Percentiles rank a stretch among this genome's conserved stretches.
Conservation (phyloP, 2,329 filamentous ascomycete genomes). For the Ascomycota sp. region DNA sequence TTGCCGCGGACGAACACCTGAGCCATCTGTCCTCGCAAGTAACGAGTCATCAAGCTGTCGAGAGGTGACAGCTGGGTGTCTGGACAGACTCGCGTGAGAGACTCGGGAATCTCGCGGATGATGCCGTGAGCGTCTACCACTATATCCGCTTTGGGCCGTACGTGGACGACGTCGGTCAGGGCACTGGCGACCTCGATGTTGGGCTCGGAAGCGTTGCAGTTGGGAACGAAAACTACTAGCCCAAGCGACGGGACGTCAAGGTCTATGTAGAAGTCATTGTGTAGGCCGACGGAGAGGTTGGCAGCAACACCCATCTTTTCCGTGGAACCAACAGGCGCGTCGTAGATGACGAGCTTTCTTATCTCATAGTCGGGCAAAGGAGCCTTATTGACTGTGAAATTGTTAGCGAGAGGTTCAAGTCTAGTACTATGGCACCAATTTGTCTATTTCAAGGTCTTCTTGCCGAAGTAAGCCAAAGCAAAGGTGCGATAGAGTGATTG, state of each 20-base stretch:
- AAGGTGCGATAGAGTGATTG: conserved; percentile 46
- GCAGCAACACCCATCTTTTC: conserved; percentile 51
- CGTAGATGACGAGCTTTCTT: conserved; percentile 57
- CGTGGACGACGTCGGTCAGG: conserved; percentile 41
- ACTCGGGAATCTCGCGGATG: conserved; percentile 52
- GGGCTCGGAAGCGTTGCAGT: conserved; percentile 50
- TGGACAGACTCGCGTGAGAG: conserved; percentile 55
- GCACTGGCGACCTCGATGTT: conserved; percentile 66
- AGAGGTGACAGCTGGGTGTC: conserved; percentile 61
- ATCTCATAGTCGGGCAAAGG: conserved; percentile 76
- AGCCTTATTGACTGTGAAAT: conserved; percentile 39
- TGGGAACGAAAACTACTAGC: conserved; percentile 71
- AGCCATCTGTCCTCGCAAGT: conserved; percentile 60
- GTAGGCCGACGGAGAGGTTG: conserved; percentile 51
- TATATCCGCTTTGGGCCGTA: conserved; percentile 49
- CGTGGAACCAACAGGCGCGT: conserved; percentile 32
- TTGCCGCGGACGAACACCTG: conserved; percentile 72
- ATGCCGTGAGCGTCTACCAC: conserved; percentile 49
- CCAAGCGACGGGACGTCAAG: conserved; percentile 59
- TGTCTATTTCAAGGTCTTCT: conserved; percentile 24
- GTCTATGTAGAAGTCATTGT: conserved; percentile 61
- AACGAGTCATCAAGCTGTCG: conserved; percentile 60
- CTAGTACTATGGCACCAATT: neutral
- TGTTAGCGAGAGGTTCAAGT: conserved; percentile 9
- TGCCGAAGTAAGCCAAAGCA: conserved; percentile 39